Percentiles rank a stretch among this genome's conserved stretches.
Evolutionary conservation across 805 yeast genomes (phyloP).

Genomic region (Metahyphopichia silvanorum): DNA sequence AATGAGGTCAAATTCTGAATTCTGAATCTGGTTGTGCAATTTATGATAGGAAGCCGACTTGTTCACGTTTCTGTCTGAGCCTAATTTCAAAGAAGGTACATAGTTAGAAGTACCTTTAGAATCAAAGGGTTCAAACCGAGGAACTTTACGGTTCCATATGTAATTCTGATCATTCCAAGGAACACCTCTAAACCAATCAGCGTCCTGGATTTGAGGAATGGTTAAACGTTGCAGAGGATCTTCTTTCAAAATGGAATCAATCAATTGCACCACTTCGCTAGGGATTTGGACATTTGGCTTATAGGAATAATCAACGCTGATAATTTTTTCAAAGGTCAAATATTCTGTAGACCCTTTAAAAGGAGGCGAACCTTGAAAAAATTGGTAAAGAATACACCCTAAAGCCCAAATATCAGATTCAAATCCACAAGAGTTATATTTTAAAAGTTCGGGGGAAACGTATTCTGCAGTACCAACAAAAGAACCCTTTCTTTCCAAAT

Average conservation of each 20-base stretch:
- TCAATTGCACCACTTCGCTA: conserved; percentile 21
- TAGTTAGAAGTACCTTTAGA: conserved; percentile 7
- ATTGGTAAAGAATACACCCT: conserved; percentile 84
- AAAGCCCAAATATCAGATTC: conserved; percentile 92
- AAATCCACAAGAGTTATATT: conserved; percentile 75
- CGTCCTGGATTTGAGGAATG: conserved; percentile 28
- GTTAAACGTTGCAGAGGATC: conserved; percentile 31
- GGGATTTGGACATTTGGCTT: conserved; percentile 25
- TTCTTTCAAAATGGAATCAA: conserved; percentile 29
- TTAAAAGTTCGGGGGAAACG: conserved; percentile 87
- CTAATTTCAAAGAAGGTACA: conserved; percentile 28
- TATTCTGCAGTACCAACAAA: conserved; percentile 98
- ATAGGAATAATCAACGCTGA: conserved; percentile 65
- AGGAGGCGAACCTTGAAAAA: conserved; percentile 83
- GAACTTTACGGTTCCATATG: conserved; percentile 36
- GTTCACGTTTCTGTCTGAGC: conserved; percentile 33
- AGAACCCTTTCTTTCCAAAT: conserved; percentile 47
- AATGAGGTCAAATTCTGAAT: conserved; percentile 28
- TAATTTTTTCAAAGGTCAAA: conserved; percentile 84
- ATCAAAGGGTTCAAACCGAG: conserved; percentile 26
- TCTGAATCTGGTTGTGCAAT: conserved; percentile 36
- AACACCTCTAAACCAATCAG: conserved; percentile 35
- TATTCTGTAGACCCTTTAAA: conserved; percentile 85
- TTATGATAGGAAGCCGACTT: conserved; percentile 37
- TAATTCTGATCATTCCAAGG: conserved; percentile 39